Percentiles rank a stretch among this genome's conserved stretches.
phyloP scores from a whole-genome alignment of 306 rosid species.

The Lathyrus tuberosus region DNA sequence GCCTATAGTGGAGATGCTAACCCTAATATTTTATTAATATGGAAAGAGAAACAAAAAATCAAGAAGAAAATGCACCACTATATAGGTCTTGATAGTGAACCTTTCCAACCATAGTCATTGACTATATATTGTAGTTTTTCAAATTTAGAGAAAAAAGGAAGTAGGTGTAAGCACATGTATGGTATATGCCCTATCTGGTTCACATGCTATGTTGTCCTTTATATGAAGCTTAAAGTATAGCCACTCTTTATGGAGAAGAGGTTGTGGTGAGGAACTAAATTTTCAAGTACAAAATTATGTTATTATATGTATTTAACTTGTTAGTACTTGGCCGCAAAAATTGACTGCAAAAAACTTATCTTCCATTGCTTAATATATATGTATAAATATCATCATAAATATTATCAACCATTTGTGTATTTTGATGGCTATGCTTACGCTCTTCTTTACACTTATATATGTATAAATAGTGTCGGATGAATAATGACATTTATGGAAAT shows the following conservation, averaged over 20 bases:
- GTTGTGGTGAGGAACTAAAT: neutral
- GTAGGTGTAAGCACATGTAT: constrained; percentile 35
- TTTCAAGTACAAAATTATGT: constrained; percentile 1
- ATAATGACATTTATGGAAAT: no score
- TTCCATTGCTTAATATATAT: neutral
- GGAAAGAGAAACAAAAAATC: neutral
- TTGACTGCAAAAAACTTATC: neutral
- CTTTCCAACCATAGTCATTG: neutral
- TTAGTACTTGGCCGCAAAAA: neutral
- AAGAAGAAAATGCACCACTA: neutral
- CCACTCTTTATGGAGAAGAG: neutral
- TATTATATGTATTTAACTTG: neutral
- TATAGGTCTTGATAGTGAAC: constrained; percentile 18
- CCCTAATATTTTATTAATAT: neutral
- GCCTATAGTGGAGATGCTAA: constrained; percentile 1
- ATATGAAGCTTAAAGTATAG: constrained; percentile 16
- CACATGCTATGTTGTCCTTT: constrained; percentile 42
- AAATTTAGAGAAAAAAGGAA: neutral
- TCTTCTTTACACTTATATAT: no score
- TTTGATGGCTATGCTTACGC: no score
- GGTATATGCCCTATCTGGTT: neutral
- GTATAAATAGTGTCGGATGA: no score
- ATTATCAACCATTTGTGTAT: no score
- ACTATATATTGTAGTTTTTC: neutral
- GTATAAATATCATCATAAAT: no score